A percentile compares a stretch with the other conserved stretches of the same genome.
These are phyloP conservation scores for Piper longum DNA, from an alignment of 164 flowering plant genomes.

Conservation along the genomic window DNA sequence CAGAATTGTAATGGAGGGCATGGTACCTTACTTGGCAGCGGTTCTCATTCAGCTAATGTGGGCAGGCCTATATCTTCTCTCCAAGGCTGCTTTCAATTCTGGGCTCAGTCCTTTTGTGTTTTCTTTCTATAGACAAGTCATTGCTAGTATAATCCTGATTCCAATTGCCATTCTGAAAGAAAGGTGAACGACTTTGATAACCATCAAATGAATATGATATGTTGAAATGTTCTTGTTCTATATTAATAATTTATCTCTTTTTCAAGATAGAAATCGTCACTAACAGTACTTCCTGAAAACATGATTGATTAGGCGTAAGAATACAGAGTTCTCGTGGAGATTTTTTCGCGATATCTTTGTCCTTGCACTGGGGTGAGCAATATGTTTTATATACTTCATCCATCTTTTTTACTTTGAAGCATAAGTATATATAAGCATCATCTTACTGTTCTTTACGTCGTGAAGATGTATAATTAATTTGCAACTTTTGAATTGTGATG, in stretches of 20 bases:
- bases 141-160: background rate
- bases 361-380: background rate
- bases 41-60: background rate
- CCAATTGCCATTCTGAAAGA: background rate
- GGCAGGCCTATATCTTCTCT: background rate
- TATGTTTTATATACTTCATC: too few relatives aligned
- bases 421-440: background rate
- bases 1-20: background rate
- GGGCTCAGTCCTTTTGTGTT: background rate
- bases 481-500: background rate
- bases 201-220: too few relatives aligned
- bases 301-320: background rate
- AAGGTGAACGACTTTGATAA: background rate
- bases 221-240: background rate
- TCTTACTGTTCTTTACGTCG: background rate
- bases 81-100: background rate
- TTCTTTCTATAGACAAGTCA: conserved; percentile 1
- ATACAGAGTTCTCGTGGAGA: background rate
- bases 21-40: background rate
- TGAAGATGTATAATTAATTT: background rate
- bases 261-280: background rate
- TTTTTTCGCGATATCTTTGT: background rate
- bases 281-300: background rate
- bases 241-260: background rate
- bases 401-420: too few relatives aligned